Base-by-base conservation (phyloP, 352 stramenopile genomes). In the Phytopythium sindhum region DNA sequence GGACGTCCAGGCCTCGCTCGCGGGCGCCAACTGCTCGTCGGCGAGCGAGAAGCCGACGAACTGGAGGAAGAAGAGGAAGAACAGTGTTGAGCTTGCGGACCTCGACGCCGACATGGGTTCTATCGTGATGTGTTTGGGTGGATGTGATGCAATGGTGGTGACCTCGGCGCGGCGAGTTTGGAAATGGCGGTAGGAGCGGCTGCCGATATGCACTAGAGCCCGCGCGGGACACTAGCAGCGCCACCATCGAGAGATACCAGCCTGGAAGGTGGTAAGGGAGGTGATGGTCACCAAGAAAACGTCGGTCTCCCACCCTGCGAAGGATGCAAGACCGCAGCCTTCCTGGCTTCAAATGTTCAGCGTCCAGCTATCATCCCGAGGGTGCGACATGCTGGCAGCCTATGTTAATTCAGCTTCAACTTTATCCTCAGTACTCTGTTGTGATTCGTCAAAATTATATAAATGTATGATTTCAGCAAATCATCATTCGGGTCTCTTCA, bases 1-100 rank as follows among this genome's bases (percentile, higher is more conserved):
- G 35, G 72, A 77, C 29, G 56, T 61, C 56, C 37, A 51, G 3
- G 56, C 37, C 19, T 61, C 56, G 39, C 56, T 68, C 61, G 61
- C 54, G 37, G 67, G 65, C n/a, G 56, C 56, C 56, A 61, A 29
- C 39, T 54, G n/a, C 17, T 28, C 68, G 0, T 53, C 42, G 14
- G 24, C 62, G 19, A 66, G 11, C 37, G 41, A 17, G 4, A 33
- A 12, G 41, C 19, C 15, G 5, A 37, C 33, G 33, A 60, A 26
- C 14, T 60, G 56, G 14, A 64, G 54, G 7, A 73, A 21, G 26
- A 41, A 66, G 10, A 74, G 39, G 23, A 52, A 24, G 15, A 61
- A 31, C 1, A 61, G 39, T 19, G 56, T 52, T 17, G 37, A 39
- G 31, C 52, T 58, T 2, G 23, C 21, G 11, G n/a, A 2, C 7